A percentile compares a stretch with the other conserved stretches of the same genome.
phyloP scores from a whole-genome alignment of 1,284 basidiomycete genomes.

The Ustilago crameri region DNA sequence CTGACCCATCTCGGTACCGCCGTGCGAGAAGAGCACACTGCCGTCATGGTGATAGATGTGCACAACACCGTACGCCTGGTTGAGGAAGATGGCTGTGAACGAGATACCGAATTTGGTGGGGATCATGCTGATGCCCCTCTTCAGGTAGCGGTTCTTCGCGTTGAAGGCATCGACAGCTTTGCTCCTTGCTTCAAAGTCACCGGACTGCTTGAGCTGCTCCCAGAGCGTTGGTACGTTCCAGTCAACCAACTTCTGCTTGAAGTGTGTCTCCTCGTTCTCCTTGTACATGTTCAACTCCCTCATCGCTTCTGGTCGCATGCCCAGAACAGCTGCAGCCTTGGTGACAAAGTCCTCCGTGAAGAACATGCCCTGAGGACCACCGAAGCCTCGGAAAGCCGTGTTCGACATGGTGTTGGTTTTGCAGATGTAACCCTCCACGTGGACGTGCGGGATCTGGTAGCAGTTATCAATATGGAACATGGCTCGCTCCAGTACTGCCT shows the following conservation, averaged over 20 bases:
- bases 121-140: slow-evolving; percentile 67
- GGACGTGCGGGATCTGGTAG: slow-evolving; percentile 63
- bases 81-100: slow-evolving; percentile 66
- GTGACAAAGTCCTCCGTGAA: slow-evolving; percentile 66
- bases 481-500: slow-evolving; percentile 68
- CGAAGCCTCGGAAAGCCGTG: slow-evolving; percentile 69
- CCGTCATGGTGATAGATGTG: slow-evolving; percentile 68
- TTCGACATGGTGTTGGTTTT: slow-evolving; percentile 69
- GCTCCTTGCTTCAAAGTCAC: slow-evolving; percentile 59
- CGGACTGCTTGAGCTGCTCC: slow-evolving; percentile 55
- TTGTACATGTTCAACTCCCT: slow-evolving; percentile 66
- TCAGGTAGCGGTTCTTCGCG: slow-evolving; percentile 62
- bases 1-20: slow-evolving; percentile 67
- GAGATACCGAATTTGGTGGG: slow-evolving; percentile 69
- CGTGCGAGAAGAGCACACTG: slow-evolving; percentile 57
- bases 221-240: slow-evolving; percentile 68
- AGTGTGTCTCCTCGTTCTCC: slow-evolving; percentile 68
- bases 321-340: slow-evolving; percentile 65
- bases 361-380: slow-evolving; percentile 68
- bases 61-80: slow-evolving; percentile 68
- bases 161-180: slow-evolving; percentile 67
- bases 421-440: slow-evolving; percentile 64
- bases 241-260: slow-evolving; percentile 66
- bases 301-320: slow-evolving; percentile 64
- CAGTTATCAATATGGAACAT: slow-evolving; percentile 68